phyloP scores from a whole-genome alignment of 495 filamentous ascomycete genomes.

The Neurospora sp. region DNA sequence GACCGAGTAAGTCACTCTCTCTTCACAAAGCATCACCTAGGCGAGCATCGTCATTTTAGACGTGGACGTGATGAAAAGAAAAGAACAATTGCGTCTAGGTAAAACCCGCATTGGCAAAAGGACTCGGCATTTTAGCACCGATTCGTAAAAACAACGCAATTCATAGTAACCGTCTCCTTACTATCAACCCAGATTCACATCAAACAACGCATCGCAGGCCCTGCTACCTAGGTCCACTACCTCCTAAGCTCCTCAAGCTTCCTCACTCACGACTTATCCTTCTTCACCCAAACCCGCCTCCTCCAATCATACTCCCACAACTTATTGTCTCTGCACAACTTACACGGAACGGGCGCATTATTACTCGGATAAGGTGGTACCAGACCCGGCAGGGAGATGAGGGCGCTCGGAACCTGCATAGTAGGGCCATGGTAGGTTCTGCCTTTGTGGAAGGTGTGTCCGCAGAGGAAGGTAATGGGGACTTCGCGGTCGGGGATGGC shows the following conservation, averaged over 20 bases:
- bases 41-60: background rate
- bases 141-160: background rate
- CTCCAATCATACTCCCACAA: background rate
- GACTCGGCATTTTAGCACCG: background rate
- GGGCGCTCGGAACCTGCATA: background rate
- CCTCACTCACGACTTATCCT: background rate
- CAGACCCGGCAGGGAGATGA: background rate
- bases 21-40: background rate
- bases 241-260: background rate
- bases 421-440: background rate
- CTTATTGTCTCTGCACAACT: background rate
- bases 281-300: background rate
- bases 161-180: background rate
- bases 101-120: background rate
- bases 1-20: background rate
- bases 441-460: background rate
- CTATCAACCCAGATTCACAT: background rate
- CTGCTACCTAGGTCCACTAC: background rate
- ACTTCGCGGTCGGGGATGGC: background rate
- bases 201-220: background rate
- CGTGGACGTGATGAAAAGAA: background rate
- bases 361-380: background rate
- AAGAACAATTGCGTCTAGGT: background rate
- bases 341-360: background rate
- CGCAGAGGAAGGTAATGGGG: background rate